These are phyloP conservation scores for Canavalia gladiata DNA, from an alignment of 306 rosid species.

Conservation along the genomic window DNA sequence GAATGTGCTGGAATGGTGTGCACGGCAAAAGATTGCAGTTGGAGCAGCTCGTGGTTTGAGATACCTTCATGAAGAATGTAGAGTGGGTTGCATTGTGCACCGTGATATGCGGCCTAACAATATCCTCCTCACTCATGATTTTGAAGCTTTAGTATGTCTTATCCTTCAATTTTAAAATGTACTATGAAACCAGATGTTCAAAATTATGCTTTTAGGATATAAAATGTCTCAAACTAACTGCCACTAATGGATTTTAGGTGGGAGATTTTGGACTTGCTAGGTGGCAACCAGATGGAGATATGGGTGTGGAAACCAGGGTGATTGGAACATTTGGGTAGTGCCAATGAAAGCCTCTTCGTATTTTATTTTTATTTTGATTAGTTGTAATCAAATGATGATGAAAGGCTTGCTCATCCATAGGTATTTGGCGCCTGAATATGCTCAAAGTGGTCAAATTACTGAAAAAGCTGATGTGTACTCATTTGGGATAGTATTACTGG, in stretches of 20 bases:
- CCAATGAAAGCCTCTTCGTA: constrained; percentile 17
- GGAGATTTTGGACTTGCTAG: constrained; percentile 99
- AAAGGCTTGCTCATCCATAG: constrained; percentile 50
- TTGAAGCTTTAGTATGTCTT: constrained; percentile 85
- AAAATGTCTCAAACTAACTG: constrained; percentile 42
- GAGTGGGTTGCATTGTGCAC: constrained; percentile 99
- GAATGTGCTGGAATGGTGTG: constrained; percentile 75
- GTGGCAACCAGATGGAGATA: constrained; percentile 96
- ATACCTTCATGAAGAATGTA: constrained; percentile 98
- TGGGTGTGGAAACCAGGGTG: constrained; percentile 93
- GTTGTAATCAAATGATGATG: constrained; percentile 28
- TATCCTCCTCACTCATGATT: constrained; percentile 97
- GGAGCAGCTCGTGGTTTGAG: constrained; percentile 99
- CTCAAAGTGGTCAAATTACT: constrained; percentile 96
- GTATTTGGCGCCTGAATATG: constrained; percentile 98
- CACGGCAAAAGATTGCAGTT: constrained; percentile 82
- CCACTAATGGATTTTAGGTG: constrained; percentile 67
- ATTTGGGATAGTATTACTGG: constrained; percentile 87
- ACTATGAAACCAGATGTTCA: constrained; percentile 16
- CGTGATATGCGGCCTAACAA: constrained; percentile 97
- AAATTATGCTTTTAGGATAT: constrained; percentile 31
- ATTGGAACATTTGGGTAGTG: constrained; percentile 92
- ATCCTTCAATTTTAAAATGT: constrained; percentile 16
- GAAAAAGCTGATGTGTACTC: constrained; percentile 98
- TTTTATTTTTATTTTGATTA: constrained; percentile 6